Base-by-base conservation (phyloP, 2,329 filamentous ascomycete species). In the Fusarium sp. region DNA sequence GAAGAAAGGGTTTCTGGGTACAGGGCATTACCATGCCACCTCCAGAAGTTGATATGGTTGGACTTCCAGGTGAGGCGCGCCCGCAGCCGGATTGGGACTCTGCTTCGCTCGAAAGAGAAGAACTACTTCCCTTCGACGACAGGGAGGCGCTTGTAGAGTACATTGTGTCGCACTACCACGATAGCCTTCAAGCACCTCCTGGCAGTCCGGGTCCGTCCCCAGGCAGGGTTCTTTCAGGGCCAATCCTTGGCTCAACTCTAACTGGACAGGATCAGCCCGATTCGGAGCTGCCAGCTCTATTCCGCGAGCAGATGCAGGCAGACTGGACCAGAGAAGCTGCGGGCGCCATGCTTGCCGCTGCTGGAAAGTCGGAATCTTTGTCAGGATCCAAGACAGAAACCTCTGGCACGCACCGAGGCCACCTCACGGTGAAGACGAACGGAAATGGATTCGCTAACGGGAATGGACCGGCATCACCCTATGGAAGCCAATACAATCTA, bases 291-390 rank as follows among this genome's bases (percentile, higher is more conserved):
- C 93, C 94, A 1, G 81, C 85, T 22, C 87, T 85, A 34, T 89
- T 94, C 75, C 90, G 88, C 73, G 93, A 96, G 70, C 89, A 94
- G 74, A 93, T 98, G 89, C 84, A 94, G 65, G 86, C 89, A 26
- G 89, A 93, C 54, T 98, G 96, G 96, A 92, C 90, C 44, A 91
- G 91, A 78, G 95, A 97, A 28, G 83, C 86, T 20, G 93, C 93
- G 38, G 84, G 96, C 59, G 89, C 91, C 17, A 87, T 89, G 42
- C 87, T 94, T 55, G 90, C 93, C 67, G 90, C 93, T 62, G 89
- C 87, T 56, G 91, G 91, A 76, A 93, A 92, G 76, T 90, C 93
- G 1, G 89, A 89, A 18, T 97, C 94, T 8, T 84, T 97, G 62
- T 93, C 87, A 61, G 94, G 94, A 28, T 97, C 94, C 6, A 90